These are phyloP conservation scores for Thermoascus crustaceus DNA, from an alignment of 2,329 filamentous ascomycete genomes.

Conservation along the genomic window DNA sequence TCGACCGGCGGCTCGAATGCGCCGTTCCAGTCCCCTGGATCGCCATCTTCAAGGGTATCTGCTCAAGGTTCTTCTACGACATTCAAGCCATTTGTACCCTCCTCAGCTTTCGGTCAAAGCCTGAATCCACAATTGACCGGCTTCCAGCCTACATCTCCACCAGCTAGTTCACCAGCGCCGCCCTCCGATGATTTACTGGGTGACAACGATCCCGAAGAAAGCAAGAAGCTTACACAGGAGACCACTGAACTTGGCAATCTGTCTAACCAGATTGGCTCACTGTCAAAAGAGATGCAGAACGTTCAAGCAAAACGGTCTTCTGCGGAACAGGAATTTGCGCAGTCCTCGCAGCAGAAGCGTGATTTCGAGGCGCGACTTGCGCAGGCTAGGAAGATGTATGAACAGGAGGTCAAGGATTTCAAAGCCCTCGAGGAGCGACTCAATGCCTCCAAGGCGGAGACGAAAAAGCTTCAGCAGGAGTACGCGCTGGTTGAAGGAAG, in stretches of 20 bases:
- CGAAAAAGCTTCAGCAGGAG: slow-evolving; percentile 74
- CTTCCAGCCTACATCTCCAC: slow-evolving; percentile 35
- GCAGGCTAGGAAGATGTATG: slow-evolving; percentile 79
- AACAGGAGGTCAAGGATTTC: slow-evolving; percentile 84
- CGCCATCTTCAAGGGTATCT: slow-evolving; percentile 33
- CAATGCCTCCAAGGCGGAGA: slow-evolving; percentile 66
- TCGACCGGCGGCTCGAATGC: slow-evolving; percentile 64
- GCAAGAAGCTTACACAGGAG: slow-evolving; percentile 79
- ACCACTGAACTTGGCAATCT: slow-evolving; percentile 90
- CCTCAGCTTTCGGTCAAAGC: slow-evolving; percentile 82
- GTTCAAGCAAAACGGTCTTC: slow-evolving; percentile 72
- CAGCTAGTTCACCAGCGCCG: slow-evolving; percentile 38
- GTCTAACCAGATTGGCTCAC: slow-evolving; percentile 85
- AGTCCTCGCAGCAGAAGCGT: slow-evolving; percentile 77
- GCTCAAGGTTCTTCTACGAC: slow-evolving; percentile 38
- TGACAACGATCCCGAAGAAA: slow-evolving; percentile 79
- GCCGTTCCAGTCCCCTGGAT: slow-evolving; percentile 49
- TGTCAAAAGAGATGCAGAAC: slow-evolving; percentile 91
- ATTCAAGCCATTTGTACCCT: slow-evolving; percentile 88
- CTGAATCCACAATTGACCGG: slow-evolving; percentile 72
- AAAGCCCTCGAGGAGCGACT: slow-evolving; percentile 79
- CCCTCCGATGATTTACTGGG: slow-evolving; percentile 78
- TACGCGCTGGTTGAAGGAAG: slow-evolving; percentile 73
- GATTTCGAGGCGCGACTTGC: slow-evolving; percentile 85
- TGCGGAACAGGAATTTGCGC: slow-evolving; percentile 73